Base-by-base conservation (phyloP, 2,329 filamentous ascomycete genomes). In the Ophiocordyceps polyrhachis-furcata region DNA sequence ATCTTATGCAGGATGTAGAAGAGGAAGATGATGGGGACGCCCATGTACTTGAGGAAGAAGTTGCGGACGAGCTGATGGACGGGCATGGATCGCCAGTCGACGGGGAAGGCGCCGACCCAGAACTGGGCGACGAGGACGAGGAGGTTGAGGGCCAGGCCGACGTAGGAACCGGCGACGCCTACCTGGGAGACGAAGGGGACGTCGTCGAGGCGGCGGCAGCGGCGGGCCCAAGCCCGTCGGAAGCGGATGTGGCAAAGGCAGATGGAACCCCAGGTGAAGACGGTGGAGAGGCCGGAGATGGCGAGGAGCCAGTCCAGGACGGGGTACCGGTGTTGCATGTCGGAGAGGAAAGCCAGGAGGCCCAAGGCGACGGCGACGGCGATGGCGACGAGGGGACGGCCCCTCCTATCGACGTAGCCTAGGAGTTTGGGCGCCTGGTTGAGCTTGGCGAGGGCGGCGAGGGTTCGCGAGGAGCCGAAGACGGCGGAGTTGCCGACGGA, bases 201-300 rank as follows among this genome's bases (percentile, higher is more conserved):
- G 53, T 93, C 83, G 45, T 77, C 68, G 32, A 88, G 66, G n/a
- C 66, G 70, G 57, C 80, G 81, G 41, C 82, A 83, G 49, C 79
- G 74, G 13, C 64, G 56, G 41, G 67, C 69, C 85, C 86, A 93
- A n/a, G 79, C 84, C 23, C 66, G 65, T 50, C 88, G 84, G 73
- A 95, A 95, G 46, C 87, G 85, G 56, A 95, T 93, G 62, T 95
- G 88, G 21, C 81, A 76, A n/a, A 93, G 65, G 60, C 86, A 93
- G 59, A 94, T 89, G 51, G 83, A 83, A 45, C 71, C 76, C 83
- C 83, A 88, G 5, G 81, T 87, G 65, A 88, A 83, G 57, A 86
- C 73, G 41, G 74, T 79, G 11, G 79, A 81, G 21, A 87, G 70
- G 42, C 79, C 82, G 1, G 80, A 83, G 42, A 86, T 70, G 47